Percentiles rank a stretch among this genome's conserved stretches.
phyloP scores from a whole-genome alignment of 2,329 filamentous ascomycete genomes.

The Diaporthe ilicicola region DNA sequence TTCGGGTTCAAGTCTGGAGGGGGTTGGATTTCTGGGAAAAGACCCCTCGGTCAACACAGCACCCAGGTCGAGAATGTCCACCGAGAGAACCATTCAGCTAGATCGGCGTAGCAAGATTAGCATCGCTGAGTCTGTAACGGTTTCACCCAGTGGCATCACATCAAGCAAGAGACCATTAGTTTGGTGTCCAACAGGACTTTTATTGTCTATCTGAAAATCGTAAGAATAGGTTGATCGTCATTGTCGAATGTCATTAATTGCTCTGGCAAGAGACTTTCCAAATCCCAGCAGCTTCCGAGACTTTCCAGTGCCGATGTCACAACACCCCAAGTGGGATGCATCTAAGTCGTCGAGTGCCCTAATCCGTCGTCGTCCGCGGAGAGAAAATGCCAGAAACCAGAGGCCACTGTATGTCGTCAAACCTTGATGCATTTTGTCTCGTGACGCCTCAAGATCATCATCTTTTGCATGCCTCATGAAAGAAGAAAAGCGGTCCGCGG shows the following conservation, averaged over 20 bases:
- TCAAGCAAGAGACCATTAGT: background rate
- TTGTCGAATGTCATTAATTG: background rate
- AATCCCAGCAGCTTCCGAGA: background rate
- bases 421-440: background rate
- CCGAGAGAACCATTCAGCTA: too few relatives aligned
- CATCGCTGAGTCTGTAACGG: background rate
- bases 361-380: background rate
- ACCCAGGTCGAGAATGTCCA: too few relatives aligned
- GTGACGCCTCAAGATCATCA: background rate
- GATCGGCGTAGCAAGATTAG: background rate
- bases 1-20: background rate
- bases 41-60: background rate
- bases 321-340: background rate
- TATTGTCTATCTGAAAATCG: background rate
- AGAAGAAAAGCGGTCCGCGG: background rate
- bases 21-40: too few relatives aligned
- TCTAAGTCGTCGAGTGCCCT: background rate
- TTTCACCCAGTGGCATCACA: background rate
- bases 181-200: background rate
- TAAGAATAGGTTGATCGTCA: background rate
- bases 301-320: background rate
- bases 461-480: background rate
- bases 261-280: constrained; percentile 2
- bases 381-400: background rate
- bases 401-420: background rate